Base-by-base conservation (phyloP, 331 rosid species). In the Rhamnella rubrinervis region DNA sequence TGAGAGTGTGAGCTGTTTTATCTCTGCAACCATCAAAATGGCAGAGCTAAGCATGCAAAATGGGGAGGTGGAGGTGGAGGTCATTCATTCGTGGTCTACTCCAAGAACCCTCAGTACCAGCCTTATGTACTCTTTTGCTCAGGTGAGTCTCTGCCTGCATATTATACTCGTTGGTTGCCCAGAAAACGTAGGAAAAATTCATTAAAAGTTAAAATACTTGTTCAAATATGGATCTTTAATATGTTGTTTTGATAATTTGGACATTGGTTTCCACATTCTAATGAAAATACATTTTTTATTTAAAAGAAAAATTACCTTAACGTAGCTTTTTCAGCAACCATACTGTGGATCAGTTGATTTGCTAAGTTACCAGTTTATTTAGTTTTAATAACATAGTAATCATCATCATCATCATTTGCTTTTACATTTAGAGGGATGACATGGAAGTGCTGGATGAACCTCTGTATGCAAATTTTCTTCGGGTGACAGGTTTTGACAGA, bases 91-190 rank as follows among this genome's bases (percentile, higher is more conserved):
- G 17, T 91, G 97, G 96, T 87, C 89, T 26, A 80, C 89, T 68
- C 97, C 96, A 8, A 81, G 96, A 82, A 88, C 97, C n/a, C 84
- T 91, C 76, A 83, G 91, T 47, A 88, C 96, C 52, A 75, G 87
- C 66, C 79, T 88, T 71, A 88, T 88, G 93, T 91, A 88, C 79
- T 86, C 93, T 56, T 91, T 91, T 82, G 85, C 87, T 55, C 97
- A 88, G 92, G 96, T 90, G 13, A n/a, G 31, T 67, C 4, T 8
- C 19, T 39, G 52, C 71, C 31, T 1, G 7, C 15, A 67, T 61
- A 52, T 6, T 35, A 1, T 3, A 13, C 16, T 14, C 8, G 57
- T 28, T 20, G 49, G 15, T 44, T 44, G 49, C 13, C 49, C 49
- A 44, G 49, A 44, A 11, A 44, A 44, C 4, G 13, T 44, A 12